Evolutionary conservation across 179 eudicot genomes (phyloP).

Genomic region (Beta lomatogona): DNA sequence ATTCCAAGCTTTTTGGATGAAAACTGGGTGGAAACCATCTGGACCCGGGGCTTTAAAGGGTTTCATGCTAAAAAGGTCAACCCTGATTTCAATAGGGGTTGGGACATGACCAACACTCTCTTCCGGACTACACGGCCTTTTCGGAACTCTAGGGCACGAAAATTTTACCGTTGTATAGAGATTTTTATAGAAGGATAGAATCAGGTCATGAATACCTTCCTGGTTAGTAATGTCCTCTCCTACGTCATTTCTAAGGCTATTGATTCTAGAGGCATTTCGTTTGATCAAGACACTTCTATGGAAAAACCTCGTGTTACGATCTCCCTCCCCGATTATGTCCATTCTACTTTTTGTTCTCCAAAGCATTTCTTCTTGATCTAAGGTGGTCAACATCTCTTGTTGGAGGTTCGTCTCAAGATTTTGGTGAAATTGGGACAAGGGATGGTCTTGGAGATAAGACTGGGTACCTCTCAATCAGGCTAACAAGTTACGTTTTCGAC

Average conservation of each 20-base stretch:
- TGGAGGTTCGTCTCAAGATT: not conserved
- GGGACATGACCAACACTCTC: no score
- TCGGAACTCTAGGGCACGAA: fast-evolving
- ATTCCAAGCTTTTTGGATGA: not conserved
- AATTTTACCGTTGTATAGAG: not conserved
- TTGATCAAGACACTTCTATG: no score
- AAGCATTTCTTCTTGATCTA: not conserved
- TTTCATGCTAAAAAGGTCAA: not conserved
- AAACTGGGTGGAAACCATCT: not conserved
- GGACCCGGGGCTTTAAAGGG: not conserved
- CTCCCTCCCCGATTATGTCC: not conserved
- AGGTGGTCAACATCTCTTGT: not conserved
- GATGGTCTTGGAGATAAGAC: not conserved
- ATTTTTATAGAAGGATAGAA: not conserved
- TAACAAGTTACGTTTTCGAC: not conserved
- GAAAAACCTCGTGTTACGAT: not conserved
- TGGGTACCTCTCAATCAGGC: not conserved
- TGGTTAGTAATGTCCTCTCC: not conserved
- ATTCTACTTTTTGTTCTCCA: not conserved
- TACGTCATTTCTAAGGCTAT: not conserved
- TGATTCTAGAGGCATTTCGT: no score
- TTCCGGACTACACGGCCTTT: not conserved
- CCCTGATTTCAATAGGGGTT: not conserved
- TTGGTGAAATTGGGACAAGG: not conserved
- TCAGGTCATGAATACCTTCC: no score